Evolutionary conservation across 257 asterid species (phyloP).

Genomic region (Fraxinus anomala): DNA sequence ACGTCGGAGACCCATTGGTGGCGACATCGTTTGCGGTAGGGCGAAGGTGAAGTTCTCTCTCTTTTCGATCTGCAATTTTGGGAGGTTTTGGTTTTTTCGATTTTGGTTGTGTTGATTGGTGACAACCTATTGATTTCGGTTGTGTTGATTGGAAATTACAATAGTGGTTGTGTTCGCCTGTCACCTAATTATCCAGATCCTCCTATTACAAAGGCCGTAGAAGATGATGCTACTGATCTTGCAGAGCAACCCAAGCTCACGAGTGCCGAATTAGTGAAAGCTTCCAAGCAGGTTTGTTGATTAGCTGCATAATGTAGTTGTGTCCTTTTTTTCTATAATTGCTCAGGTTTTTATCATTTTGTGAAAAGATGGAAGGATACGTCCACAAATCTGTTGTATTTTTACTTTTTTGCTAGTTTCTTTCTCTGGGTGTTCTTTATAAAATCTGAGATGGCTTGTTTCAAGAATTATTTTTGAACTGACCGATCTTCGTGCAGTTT

Average conservation of each 20-base stretch:
- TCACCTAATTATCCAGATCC: conserved; percentile 90
- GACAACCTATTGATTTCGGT: no score
- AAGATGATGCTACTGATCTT: conserved; percentile 51
- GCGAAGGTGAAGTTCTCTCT: no score
- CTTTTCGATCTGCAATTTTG: no score
- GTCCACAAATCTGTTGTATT: background rate
- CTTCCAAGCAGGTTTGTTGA: conserved; percentile 77
- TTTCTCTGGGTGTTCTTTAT: background rate
- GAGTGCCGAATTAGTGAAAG: conserved; percentile 78
- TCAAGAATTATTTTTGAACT: background rate
- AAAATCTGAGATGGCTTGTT: background rate
- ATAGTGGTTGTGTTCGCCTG: conserved; percentile 47
- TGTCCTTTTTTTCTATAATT: background rate
- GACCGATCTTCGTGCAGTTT: conserved; percentile 45
- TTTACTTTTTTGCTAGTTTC: background rate
- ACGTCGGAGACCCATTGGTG: no score
- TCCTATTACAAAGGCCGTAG: conserved; percentile 50
- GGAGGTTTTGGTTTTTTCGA: no score
- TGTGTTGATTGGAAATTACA: no score
- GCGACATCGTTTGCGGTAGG: no score
- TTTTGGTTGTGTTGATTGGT: no score
- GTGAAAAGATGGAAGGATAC: background rate
- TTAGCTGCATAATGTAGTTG: background rate
- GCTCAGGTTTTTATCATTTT: background rate
- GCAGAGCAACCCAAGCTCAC: conserved; percentile 79